phyloP scores from a whole-genome alignment of 345 rosid genomes.

The Camelina hispida region DNA sequence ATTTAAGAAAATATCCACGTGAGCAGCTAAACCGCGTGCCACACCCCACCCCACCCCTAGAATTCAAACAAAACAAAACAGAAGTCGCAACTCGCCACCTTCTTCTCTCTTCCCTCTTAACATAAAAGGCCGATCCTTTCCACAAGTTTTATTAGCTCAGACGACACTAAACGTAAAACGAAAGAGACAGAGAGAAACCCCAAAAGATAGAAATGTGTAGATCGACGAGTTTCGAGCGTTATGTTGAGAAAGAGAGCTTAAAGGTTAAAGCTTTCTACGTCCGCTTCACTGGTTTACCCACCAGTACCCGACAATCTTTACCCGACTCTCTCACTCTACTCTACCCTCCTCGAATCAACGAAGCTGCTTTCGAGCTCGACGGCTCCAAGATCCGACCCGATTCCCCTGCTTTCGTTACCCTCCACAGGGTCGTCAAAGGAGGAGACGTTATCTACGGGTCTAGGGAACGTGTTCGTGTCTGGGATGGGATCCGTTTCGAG shows the following conservation, averaged over 20 bases:
- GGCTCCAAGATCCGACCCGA: slow-evolving; percentile 69
- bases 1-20: slow-evolving; percentile 29
- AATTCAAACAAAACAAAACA: slow-evolving; percentile 38
- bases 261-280: slow-evolving; percentile 66
- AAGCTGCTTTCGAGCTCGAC: slow-evolving; percentile 53
- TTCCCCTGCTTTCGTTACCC: slow-evolving; percentile 63
- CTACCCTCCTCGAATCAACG: slow-evolving; percentile 70
- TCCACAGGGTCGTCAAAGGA: slow-evolving; percentile 56
- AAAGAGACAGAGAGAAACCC: slow-evolving; percentile 1
- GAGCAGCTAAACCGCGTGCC: slow-evolving; percentile 48
- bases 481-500: slow-evolving; percentile 74
- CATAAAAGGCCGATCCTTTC: slow-evolving; percentile 10
- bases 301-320: slow-evolving; percentile 21
- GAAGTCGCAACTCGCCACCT: slow-evolving; percentile 28
- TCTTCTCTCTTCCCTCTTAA: slow-evolving; percentile 13
- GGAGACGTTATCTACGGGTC: slow-evolving; percentile 62
- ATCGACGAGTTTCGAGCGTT: slow-evolving; percentile 52
- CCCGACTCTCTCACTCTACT: slow-evolving; percentile 72
- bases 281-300: slow-evolving; percentile 50
- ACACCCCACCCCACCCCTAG: slow-evolving; percentile 34
- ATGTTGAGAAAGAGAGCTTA: slow-evolving; percentile 37
- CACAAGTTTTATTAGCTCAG: background rate
- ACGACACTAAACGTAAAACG: background rate
- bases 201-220: slow-evolving; percentile 56
- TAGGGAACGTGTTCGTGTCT: slow-evolving; percentile 60